Percentiles rank a stretch among this genome's conserved stretches.
phyloP scores from a whole-genome alignment of 371 early-diverging fungal genomes.

The Globomyces sp. region DNA sequence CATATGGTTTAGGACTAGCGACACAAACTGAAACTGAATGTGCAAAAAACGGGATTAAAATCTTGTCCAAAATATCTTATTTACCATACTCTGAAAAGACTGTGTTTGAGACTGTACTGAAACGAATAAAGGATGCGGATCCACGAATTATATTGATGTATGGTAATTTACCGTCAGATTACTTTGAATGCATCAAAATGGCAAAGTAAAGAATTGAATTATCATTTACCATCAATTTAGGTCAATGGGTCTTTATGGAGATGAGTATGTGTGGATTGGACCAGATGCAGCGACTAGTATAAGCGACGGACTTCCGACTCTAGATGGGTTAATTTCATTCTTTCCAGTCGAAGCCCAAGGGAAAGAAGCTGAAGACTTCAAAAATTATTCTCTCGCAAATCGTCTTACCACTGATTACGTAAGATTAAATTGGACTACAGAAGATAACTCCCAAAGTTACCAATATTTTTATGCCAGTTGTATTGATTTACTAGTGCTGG shows the following conservation, averaged over 20 bases:
- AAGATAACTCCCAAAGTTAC: neutral
- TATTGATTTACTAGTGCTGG: slow-evolving; percentile 6
- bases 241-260: slow-evolving; percentile 1
- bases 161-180: slow-evolving; percentile 1
- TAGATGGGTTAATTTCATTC: neutral
- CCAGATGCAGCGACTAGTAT: slow-evolving; percentile 4
- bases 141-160: slow-evolving; percentile 5
- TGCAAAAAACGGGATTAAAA: neutral
- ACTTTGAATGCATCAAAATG: neutral
- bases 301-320: neutral
- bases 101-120: neutral
- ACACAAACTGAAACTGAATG: neutral
- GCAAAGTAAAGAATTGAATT: no score
- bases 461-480: slow-evolving; percentile 6
- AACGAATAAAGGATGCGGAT: neutral
- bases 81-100: neutral
- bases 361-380: neutral
- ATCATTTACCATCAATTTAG: no score
- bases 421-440: neutral
- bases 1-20: slow-evolving; percentile 3
- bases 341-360: slow-evolving; percentile 1
- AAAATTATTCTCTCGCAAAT: neutral
- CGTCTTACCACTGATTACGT: neutral
- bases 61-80: neutral
- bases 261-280: slow-evolving; percentile 5